A percentile compares a stretch with the other conserved stretches of the same genome.
phyloP scores from a whole-genome alignment of 2,329 filamentous ascomycete species.

The Colletotrichum limetticola region DNA sequence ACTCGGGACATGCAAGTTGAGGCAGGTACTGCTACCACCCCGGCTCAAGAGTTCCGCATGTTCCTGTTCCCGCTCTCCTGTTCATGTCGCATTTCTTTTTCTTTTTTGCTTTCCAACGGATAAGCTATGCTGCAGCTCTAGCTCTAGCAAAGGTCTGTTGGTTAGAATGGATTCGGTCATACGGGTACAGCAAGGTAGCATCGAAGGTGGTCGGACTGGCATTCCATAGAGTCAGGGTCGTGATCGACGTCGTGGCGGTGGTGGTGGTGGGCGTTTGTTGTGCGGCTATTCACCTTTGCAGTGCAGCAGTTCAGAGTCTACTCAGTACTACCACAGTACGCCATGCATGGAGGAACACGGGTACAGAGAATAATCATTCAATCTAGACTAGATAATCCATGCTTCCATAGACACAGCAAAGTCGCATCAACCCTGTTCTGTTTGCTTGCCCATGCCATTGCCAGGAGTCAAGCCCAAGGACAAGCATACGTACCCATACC shows the following conservation, averaged over 20 bases:
- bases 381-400: background rate
- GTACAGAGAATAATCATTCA: too few relatives aligned
- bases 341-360: too few relatives aligned
- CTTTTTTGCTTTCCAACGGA: background rate
- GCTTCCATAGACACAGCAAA: background rate
- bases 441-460: background rate
- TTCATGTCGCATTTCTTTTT: background rate
- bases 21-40: background rate
- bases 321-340: too few relatives aligned
- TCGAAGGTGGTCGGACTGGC: background rate
- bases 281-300: background rate
- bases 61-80: constrained; percentile 15
- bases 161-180: too few relatives aligned
- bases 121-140: background rate
- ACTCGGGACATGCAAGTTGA: background rate
- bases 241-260: background rate
- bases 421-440: background rate
- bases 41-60: constrained; percentile 1
- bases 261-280: background rate
- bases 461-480: background rate
- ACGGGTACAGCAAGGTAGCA: background rate
- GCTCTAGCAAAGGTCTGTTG: too few relatives aligned
- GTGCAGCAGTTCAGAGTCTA: background rate
- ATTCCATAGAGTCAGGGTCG: background rate
- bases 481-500: background rate